Percentiles rank a stretch among this genome's conserved stretches.
Conservation (phyloP, 148 eudicot species). For the Linanthus parryae region DNA sequence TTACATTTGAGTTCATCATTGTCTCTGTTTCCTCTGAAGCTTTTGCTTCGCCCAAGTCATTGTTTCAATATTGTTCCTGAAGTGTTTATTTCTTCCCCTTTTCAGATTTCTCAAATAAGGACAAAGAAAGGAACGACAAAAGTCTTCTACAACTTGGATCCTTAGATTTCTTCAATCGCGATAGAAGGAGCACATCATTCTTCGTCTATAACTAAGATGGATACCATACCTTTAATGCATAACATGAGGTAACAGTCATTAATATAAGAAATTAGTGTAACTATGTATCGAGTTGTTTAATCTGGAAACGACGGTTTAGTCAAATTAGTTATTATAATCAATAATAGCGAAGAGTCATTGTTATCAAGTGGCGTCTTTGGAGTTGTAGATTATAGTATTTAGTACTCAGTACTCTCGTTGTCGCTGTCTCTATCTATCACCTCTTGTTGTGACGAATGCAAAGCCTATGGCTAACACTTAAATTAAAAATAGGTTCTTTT, state of each 20-base stretch:
- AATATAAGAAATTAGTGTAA: background rate
- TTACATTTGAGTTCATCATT: background rate
- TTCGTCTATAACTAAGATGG: background rate
- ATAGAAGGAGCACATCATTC: no score
- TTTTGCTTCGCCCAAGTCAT: background rate
- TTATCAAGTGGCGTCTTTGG: no score
- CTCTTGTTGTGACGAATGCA: no score
- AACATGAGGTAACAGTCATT: background rate
- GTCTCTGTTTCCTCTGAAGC: background rate
- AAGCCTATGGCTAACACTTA: no score
- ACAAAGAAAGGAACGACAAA: conserved; percentile 72
- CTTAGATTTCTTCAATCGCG: conserved; percentile 8
- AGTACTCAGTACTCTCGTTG: no score
- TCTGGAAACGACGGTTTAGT: background rate
- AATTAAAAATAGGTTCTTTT: no score
- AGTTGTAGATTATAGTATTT: no score
- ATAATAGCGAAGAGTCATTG: no score
- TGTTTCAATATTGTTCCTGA: background rate
- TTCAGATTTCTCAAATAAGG: conserved; percentile 70
- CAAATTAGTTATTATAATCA: background rate
- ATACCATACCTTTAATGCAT: no score
- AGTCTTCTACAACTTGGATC: conserved; percentile 46
- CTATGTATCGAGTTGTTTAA: background rate
- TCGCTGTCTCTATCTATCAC: no score
- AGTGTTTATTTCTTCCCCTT: background rate